A percentile compares a stretch with the other conserved stretches of the same genome.
These are phyloP conservation scores for Arachis hypogaea DNA, from an alignment of 306 rosid species.

Conservation along the genomic window DNA sequence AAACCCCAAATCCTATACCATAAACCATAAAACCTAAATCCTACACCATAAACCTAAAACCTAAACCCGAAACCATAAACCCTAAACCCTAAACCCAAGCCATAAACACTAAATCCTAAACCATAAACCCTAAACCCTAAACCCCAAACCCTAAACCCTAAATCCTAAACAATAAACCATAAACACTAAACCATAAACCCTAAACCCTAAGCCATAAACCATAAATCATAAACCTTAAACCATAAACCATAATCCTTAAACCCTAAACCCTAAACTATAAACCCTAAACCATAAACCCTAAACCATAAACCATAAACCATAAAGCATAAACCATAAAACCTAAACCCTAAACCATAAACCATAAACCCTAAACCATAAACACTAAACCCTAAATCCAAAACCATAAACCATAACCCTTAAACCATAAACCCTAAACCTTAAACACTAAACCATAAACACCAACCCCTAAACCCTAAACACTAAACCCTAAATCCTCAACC, in stretches of 20 bases:
- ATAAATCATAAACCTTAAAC: too few species aligned
- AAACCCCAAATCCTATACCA: too few species aligned
- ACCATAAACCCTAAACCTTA: neutral
- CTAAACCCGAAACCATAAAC: neutral
- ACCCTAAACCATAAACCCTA: too few species aligned
- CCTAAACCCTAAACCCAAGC: slow-evolving; percentile 5
- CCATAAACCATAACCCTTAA: neutral
- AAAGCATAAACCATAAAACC: too few species aligned
- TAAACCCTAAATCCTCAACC: neutral
- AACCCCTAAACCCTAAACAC: slow-evolving; percentile 12
- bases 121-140: neutral
- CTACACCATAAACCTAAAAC: neutral
- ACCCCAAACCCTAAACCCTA: slow-evolving; percentile 17
- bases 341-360: neutral
- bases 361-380: neutral
- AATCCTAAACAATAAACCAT: slow-evolving; percentile 22
- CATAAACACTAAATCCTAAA: slow-evolving; percentile 7
- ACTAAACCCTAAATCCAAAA: neutral
- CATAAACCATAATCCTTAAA: too few species aligned
- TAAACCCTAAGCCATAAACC: neutral
- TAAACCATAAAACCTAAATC: neutral
- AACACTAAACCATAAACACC: neutral
- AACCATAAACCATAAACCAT: too few species aligned
- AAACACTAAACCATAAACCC: neutral
- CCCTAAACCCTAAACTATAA: too few species aligned